phyloP scores from a whole-genome alignment of 108 stramenopile genomes.

The Pseudonitzschia delicatissima region DNA sequence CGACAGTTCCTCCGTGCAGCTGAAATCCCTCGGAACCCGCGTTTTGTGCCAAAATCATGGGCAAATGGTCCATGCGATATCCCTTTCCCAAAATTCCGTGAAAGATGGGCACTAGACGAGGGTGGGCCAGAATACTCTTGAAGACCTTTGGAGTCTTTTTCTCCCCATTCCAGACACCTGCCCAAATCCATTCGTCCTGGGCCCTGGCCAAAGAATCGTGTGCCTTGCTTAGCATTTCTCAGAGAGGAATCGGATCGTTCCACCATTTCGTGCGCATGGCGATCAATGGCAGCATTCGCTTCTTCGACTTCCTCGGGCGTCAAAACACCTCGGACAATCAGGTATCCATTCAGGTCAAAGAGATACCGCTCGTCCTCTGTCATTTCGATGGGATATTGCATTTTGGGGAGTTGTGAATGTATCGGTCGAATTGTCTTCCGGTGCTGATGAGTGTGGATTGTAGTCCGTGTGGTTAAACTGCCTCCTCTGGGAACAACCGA shows the following conservation, averaged over 20 bases:
- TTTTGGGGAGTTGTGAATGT: background rate
- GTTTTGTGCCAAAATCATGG: conserved; percentile 81
- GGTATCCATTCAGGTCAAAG: conserved; percentile 90
- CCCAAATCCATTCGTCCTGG: conserved; percentile 86
- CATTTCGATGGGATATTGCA: conserved; percentile 55
- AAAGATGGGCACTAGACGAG: conserved; percentile 81
- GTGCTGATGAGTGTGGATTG: conserved; percentile 16
- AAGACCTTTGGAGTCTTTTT: conserved; percentile 65
- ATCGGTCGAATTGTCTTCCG: background rate
- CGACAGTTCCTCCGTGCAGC: conserved; percentile 89
- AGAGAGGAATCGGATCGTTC: conserved; percentile 61
- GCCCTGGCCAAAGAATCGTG: conserved; percentile 66
- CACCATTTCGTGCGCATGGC: conserved; percentile 58
- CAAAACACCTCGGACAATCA: conserved; percentile 81
- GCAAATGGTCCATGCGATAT: conserved; percentile 91
- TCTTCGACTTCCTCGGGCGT: conserved; percentile 67
- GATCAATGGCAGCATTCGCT: conserved; percentile 79
- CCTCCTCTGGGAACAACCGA: background rate
- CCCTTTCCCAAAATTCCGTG: conserved; percentile 87
- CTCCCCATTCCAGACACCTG: conserved; percentile 82
- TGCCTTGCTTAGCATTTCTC: conserved; percentile 71
- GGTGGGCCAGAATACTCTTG: conserved; percentile 81
- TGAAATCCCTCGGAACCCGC: conserved; percentile 87
- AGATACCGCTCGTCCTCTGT: conserved; percentile 85
- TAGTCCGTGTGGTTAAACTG: conserved; percentile 3